These are phyloP conservation scores for Candida koratica DNA, from an alignment of 805 yeast genomes.

Conservation along the genomic window DNA sequence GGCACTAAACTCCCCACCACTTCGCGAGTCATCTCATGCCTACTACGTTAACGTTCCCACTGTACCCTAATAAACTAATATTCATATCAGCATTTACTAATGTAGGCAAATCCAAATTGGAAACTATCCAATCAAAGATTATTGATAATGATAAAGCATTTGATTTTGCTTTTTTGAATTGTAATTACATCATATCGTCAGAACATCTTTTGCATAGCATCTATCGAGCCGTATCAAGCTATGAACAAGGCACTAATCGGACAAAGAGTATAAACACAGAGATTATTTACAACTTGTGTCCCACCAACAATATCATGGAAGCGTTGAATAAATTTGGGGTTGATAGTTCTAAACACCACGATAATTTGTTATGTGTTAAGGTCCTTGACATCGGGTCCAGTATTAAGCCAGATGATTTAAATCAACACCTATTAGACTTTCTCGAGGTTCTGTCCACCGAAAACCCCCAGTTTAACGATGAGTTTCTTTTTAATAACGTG, in stretches of 20 bases:
- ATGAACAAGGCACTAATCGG: constrained; percentile 43
- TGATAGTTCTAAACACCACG: constrained; percentile 37
- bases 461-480: constrained; percentile 23
- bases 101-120: constrained; percentile 37
- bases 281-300: constrained; percentile 62
- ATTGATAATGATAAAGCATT: constrained; percentile 44
- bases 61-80: constrained; percentile 33
- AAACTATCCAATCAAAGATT: constrained; percentile 42
- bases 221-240: constrained; percentile 57
- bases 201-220: constrained; percentile 63
- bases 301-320: constrained; percentile 68
- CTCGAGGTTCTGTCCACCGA: constrained; percentile 12
- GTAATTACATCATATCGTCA: constrained; percentile 50
- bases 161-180: constrained; percentile 65
- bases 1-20: background rate
- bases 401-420: constrained; percentile 20
- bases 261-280: constrained; percentile 72
- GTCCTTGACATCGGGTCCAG: constrained; percentile 25
- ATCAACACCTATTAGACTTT: constrained; percentile 29
- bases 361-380: constrained; percentile 49
- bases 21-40: constrained; percentile 1
- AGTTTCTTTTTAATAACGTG: constrained; percentile 16
- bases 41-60: constrained; percentile 34
- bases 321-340: constrained; percentile 70
- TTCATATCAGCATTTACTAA: constrained; percentile 42